A percentile compares a stretch with the other conserved stretches of the same genome.
phyloP scores from a whole-genome alignment of 345 rosid genomes.

The Leavenworthia alabamica region DNA sequence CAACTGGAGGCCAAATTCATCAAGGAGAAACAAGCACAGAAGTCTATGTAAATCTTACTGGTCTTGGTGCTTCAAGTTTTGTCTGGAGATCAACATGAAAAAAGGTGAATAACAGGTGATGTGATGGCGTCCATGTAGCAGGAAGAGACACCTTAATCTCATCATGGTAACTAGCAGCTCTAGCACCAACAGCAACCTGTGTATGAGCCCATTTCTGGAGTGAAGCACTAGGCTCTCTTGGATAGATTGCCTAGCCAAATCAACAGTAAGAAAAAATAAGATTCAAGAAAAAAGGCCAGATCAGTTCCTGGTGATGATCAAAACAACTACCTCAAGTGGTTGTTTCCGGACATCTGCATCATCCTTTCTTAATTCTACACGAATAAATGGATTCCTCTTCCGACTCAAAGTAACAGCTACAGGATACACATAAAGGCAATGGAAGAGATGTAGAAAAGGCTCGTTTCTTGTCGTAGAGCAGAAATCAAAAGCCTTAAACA shows the following conservation, averaged over 20 bases:
- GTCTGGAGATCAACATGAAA: slow-evolving; percentile 96
- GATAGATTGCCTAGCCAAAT: slow-evolving; percentile 67
- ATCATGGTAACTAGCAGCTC: slow-evolving; percentile 83
- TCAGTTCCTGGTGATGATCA: slow-evolving; percentile 10
- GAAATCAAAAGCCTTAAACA: slow-evolving; percentile 95
- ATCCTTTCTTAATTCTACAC: slow-evolving; percentile 91
- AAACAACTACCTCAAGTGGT: slow-evolving; percentile 72
- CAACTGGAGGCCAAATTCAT: slow-evolving; percentile 10
- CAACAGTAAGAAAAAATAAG: slow-evolving; percentile 25
- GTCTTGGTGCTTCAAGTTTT: slow-evolving; percentile 97
- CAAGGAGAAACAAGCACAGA: slow-evolving; percentile 13
- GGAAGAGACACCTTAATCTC: slow-evolving; percentile 88
- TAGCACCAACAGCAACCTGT: slow-evolving; percentile 81
- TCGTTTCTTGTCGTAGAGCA: slow-evolving; percentile 85
- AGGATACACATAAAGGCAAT: slow-evolving; percentile 90
- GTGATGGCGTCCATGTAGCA: slow-evolving; percentile 86
- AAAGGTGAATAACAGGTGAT: slow-evolving; percentile 94
- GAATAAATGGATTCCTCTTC: slow-evolving; percentile 80
- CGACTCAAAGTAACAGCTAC: slow-evolving; percentile 78
- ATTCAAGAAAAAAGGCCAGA: neutral
- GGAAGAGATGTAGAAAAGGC: slow-evolving; percentile 96
- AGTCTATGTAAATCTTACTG: slow-evolving; percentile 45
- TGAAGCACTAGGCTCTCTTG: slow-evolving; percentile 66
- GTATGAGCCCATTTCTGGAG: slow-evolving; percentile 89
- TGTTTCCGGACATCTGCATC: slow-evolving; percentile 84